These are phyloP conservation scores for Pleomassaria siparia DNA, from an alignment of 2,329 filamentous ascomycete genomes.

Conservation along the genomic window DNA sequence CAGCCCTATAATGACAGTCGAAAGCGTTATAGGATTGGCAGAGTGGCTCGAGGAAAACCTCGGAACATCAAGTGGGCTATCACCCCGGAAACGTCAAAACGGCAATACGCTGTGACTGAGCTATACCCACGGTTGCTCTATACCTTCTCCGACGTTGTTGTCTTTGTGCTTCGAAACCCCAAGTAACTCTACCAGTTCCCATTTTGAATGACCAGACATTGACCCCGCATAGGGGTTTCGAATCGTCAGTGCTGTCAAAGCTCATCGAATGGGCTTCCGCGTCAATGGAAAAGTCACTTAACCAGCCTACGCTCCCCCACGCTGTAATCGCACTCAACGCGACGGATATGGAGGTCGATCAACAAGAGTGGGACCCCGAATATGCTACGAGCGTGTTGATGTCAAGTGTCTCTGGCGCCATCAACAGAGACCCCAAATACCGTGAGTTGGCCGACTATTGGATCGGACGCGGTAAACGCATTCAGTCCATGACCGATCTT, in stretches of 20 bases:
- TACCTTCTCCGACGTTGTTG: constrained; percentile 48
- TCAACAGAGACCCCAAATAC: neutral
- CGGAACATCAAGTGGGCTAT: constrained; percentile 14
- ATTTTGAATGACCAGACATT: neutral
- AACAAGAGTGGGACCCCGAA: constrained; percentile 48
- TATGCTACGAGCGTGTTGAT: constrained; percentile 38
- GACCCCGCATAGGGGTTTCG: constrained; percentile 27
- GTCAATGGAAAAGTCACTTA: constrained; percentile 55
- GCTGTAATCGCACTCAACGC: constrained; percentile 58
- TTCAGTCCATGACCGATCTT: constrained; percentile 14
- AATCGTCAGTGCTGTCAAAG: constrained; percentile 46
- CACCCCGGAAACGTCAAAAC: constrained; percentile 21
- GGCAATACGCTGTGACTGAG: constrained; percentile 43
- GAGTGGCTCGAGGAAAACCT: neutral
- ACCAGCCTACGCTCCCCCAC: constrained; percentile 58
- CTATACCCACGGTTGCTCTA: constrained; percentile 47
- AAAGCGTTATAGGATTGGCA: constrained; percentile 1
- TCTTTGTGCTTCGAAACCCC: constrained; percentile 46
- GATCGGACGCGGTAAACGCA: constrained; percentile 7
- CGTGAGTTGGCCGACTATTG: neutral
- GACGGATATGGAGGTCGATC: constrained; percentile 42
- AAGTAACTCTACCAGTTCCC: constrained; percentile 25
- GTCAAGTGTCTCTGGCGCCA: neutral
- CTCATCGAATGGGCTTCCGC: constrained; percentile 55
- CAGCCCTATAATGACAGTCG: neutral